phyloP scores from a whole-genome alignment of 2,329 filamentous ascomycete species.

The Fusarium falciforme region DNA sequence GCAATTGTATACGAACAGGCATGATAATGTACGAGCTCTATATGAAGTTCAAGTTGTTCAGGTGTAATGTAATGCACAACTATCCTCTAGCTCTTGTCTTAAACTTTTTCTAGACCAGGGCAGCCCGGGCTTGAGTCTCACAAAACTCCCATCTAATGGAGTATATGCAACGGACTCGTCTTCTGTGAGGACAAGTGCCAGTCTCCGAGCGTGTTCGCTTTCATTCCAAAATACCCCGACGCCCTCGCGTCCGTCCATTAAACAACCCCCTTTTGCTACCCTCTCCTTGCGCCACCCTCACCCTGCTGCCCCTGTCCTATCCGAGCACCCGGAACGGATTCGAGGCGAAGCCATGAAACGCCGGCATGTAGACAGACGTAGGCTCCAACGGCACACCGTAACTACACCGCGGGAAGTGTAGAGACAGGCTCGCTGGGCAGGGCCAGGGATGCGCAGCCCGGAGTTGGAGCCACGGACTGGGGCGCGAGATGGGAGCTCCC shows the following conservation, averaged over 20 bases:
- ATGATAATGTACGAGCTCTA: slow-evolving; percentile 23
- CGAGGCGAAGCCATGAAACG: slow-evolving; percentile 18
- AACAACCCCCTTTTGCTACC: slow-evolving; percentile 8
- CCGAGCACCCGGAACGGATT: slow-evolving; percentile 8
- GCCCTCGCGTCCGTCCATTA: slow-evolving; percentile 5
- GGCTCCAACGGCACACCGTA: slow-evolving; percentile 5
- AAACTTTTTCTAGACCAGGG: neutral
- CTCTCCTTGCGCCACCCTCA: slow-evolving; percentile 10
- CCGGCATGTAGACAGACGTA: neutral
- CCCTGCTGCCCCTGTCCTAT: slow-evolving; percentile 12
- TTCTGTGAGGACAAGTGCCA: slow-evolving; percentile 7
- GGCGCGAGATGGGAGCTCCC: slow-evolving; percentile 11
- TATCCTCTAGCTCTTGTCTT: slow-evolving; percentile 11
- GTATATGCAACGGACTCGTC: slow-evolving; percentile 9
- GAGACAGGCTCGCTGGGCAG: slow-evolving; percentile 7
- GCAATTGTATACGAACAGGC: slow-evolving; percentile 22
- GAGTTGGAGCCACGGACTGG: slow-evolving; percentile 14
- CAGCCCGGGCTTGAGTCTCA: neutral
- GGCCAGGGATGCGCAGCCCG: slow-evolving; percentile 13
- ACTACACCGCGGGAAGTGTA: neutral
- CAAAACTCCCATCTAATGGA: slow-evolving; percentile 14
- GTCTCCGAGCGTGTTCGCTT: slow-evolving; percentile 9
- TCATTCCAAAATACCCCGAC: slow-evolving; percentile 9
- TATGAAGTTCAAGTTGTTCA: neutral
- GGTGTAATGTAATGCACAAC: neutral